Conservation (phyloP, 169 alveolate species). For the Pseudocohnilembus persalinus region DNA sequence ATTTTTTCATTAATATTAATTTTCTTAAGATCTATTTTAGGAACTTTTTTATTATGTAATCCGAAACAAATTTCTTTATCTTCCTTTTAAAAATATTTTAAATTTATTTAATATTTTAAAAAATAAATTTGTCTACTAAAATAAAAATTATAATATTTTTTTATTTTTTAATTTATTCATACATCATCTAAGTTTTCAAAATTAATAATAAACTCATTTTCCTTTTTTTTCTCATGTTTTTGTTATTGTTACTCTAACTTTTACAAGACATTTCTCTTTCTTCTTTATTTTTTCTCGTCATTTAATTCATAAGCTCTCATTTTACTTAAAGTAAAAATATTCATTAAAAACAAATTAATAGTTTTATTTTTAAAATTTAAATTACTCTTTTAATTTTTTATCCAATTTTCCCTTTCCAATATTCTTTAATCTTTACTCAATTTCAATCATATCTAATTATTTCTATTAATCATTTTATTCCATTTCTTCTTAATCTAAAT, state of each 20-base stretch:
- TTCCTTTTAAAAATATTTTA: no score
- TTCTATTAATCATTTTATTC: neutral
- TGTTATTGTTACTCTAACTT: neutral
- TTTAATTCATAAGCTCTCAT: neutral
- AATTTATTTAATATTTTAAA: no score
- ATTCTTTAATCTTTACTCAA: neutral
- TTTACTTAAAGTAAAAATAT: neutral
- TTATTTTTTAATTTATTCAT: no score
- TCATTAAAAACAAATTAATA: no score
- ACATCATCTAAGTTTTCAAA: no score
- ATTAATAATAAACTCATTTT: neutral
- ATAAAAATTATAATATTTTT: no score
- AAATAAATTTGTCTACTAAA: no score
- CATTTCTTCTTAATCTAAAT: neutral
- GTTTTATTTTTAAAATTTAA: no score
- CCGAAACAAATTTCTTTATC: neutral
- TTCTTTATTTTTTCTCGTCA: neutral
- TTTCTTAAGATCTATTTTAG: neutral
- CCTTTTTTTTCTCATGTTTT: neutral
- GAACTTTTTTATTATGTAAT: no score
- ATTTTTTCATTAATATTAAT: no score
- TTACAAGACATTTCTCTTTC: no score
- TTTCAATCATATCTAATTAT: neutral
- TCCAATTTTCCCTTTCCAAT: neutral
- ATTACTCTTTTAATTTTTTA: neutral